Evolutionary conservation across 148 eudicot genomes (phyloP), one percentile per base, ranked within the genome.

Genomic region (Talinum fruticosum): DNA sequence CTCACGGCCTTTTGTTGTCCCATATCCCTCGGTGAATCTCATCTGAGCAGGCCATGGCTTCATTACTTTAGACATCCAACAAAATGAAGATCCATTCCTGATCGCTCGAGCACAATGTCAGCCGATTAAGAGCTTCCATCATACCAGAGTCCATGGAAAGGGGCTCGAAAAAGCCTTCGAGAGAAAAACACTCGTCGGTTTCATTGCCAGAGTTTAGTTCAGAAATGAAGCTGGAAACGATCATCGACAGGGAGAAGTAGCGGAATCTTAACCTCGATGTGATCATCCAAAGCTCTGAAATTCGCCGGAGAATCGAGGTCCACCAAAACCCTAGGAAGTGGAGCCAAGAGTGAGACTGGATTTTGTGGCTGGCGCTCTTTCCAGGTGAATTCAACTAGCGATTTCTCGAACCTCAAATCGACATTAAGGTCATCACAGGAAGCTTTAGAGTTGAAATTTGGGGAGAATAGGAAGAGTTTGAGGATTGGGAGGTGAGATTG

Each of bases 181-280:
- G 10, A 0, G 54, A 38, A 67, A 16, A 37, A 19, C 26, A 61
- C 26, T 26, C 30, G 28, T 37, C 76, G 67, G 30, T 71, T 69
- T 71, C 90, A 21, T 83, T 85, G 30, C 76, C 87, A 21, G 53
- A 74, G 53, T 32, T 78, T 19, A 82, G 74, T 8, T 79, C 86
- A 18, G 87, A 82, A 59, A 87, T 79, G 30, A 96, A 90, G 16
- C 72, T 82, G 4, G 88, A 78, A 18, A 93, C 85, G 24, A 96
- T 85, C 93, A 79, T 96, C 97, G 75, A 93, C 87, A 4, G 99
- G 89, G 34, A 96, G 88, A 69, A 96, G 86, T 68, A 96, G 81
- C 57, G 75, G 80, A 67, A 93, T 70, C 72, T 89, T 91, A 64
- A 91, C 95, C 73, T 90, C 90, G 65, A 96, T 81, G 77, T 91